Evolutionary conservation across 495 filamentous ascomycete genomes (phyloP), one percentile per base, ranked within the genome.

Genomic region (Lophiostoma macrostomum): DNA sequence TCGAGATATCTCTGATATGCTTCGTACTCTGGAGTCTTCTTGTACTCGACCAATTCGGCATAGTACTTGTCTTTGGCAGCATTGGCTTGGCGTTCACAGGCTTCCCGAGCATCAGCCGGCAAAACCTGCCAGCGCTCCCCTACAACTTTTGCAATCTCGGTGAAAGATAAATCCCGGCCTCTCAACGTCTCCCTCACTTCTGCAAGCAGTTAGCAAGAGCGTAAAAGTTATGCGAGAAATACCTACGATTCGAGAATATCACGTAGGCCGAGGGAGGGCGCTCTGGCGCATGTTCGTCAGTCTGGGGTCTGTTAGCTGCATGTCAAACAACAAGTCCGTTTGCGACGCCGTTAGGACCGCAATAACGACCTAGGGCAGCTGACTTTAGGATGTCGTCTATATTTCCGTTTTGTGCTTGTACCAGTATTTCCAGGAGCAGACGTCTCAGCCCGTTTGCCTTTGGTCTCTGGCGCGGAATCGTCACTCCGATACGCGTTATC

Each of bases 181-280:
- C 85, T 87, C 20, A 90, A 69, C 30, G 82, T 78, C 49, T 90
- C 86, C 50, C 86, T 77, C 68, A 88, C 82, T 64, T 85, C 84
- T 87, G 56, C 16, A 13, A 16, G 4, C 49, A 16, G 10, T 43
- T 28, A 58, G 25, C 12, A 19, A 13, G 23, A 28, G 37, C 23
- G 36, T 25, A 18, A n/a, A 10, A 27, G 19, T 29, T n/a, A 40
- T 43, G 36, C 4, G 20, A 6, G 22, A 4, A 25, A 4, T 1
- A 30, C 82, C 67, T 70, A 88, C 85, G 84, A 65, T 90, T 90
- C 3, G 86, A 88, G 64, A 90, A 90, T 46, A 90, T 81, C 19
- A 90, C 86, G 67, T 90, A 90, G 29, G 87, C 87, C 8, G 87
- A 90, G 1, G 86, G 82, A 19, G 86, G 83, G 22, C 86, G 72